Evolutionary conservation across 1,284 basidiomycete genomes (phyloP), one percentile per base, ranked within the genome.

Genomic region (Cutaneotrichosporon spelunceum): DNA sequence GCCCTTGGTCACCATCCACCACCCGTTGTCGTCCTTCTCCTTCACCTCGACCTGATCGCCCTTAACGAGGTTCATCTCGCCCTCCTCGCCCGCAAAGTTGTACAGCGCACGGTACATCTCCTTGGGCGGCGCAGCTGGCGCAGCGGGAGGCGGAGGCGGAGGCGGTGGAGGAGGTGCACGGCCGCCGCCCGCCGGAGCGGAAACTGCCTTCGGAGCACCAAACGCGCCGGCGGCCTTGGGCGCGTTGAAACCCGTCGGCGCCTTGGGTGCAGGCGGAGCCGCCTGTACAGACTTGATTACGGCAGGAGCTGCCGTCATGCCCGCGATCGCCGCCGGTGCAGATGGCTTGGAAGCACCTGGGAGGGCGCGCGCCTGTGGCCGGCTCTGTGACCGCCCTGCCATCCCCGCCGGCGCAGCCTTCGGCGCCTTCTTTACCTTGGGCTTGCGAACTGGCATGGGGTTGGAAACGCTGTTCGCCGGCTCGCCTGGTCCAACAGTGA

Each of bases 1-100:
- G 60, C 84, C 84, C 80, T 91, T 94, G 82, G 89, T 91, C 56
- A 98, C 88, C 48, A 98, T 83, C 93, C 95, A 98, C 95, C 95
- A 99, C 2, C 84, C 93, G 71, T 93, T 93, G 63, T 91, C 86
- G 67, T 96, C 93, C 81, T 97, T 93, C 81, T 96, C 88, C 57
- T 94, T 83, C 14, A 99, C 83, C 78, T 98, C 93, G 2, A 98
- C 90, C 3, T 91, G 65, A 63, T 98, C 95, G 71, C 93, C 95
- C 78, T 97, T 97, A 68, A 84, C 84, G 53, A 99, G 79, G 9
- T 87, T 82, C 84, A 98, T 89, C 80, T 99, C 95, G 27, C 94
- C 94, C 36, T 88, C 87, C 77, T 97, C 89, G 4, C 91, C 93
- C 45, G 88, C 83, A 72, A 99, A 99, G 29, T 87, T 85, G 79